These are phyloP conservation scores for Nevesoporus exiguus DNA, from an alignment of 768 basidiomycete species.

Conservation along the genomic window DNA sequence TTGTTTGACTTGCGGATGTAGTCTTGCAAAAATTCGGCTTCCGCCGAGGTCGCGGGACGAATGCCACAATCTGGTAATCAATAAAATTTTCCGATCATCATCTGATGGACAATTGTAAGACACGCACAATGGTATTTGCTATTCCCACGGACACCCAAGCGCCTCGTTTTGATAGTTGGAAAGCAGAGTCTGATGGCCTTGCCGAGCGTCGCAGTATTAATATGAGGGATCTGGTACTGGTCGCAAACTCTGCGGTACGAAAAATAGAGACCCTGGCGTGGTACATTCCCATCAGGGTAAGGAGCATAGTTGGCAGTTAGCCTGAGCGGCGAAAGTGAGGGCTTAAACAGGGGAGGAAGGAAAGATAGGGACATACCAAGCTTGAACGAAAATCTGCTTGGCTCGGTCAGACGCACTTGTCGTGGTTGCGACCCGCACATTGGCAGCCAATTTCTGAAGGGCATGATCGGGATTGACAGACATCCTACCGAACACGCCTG, in stretches of 20 bases:
- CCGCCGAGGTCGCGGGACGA: conserved; percentile 84
- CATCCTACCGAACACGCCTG: conserved; percentile 78
- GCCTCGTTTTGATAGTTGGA: conserved; percentile 91
- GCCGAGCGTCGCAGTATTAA: conserved; percentile 93
- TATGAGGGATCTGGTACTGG: conserved; percentile 89
- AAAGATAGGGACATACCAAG: conserved; percentile 58
- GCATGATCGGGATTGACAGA: conserved; percentile 71
- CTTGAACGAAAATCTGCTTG: conserved; percentile 90
- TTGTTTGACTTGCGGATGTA: conserved; percentile 91
- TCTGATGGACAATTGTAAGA: conserved; percentile 33
- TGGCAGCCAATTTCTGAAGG: conserved; percentile 82
- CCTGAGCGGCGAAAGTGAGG: conserved; percentile 45
- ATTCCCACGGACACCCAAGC: conserved; percentile 89
- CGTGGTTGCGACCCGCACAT: conserved; percentile 84
- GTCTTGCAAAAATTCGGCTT: conserved; percentile 89
- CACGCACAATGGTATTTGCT: conserved; percentile 92
- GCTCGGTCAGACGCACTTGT: conserved; percentile 89
- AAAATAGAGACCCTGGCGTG: conserved; percentile 90
- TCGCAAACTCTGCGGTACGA: conserved; percentile 90
- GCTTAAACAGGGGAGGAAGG: conserved; percentile 11
- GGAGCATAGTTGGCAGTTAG: conserved; percentile 86
- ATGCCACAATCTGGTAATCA: conserved; percentile 77
- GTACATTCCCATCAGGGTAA: conserved; percentile 90
- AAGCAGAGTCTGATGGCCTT: conserved; percentile 93
- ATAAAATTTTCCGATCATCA: conserved; percentile 29